Evolutionary conservation across 2,329 filamentous ascomycete genomes (phyloP), one percentile per base, ranked within the genome.

Genomic region (Fusarium hostae): DNA sequence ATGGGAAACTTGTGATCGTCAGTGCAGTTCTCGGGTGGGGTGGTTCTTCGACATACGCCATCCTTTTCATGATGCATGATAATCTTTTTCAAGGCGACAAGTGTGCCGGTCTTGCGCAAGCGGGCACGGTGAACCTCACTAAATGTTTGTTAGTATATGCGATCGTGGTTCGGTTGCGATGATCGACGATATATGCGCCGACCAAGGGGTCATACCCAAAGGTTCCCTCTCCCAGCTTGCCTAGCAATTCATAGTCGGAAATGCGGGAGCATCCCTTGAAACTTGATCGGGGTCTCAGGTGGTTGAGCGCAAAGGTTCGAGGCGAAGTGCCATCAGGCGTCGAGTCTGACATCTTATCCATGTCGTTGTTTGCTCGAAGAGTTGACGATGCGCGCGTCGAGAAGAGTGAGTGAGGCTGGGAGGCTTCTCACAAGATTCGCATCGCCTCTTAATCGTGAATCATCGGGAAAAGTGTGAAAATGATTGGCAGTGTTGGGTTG

Each of bases 31-130:
- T 50, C 57, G 32, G 30, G 44, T 6, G 47, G 61, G 51, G 60
- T 45, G 48, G 55, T 58, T 47, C 34, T 28, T 41, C 43, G 32
- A 83, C 90, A 76, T 82, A 93, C 91, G 54, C 96, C 96, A 82
- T 99, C 96, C 81, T 98, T 98, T 84, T 99, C 96, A 81, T 98
- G 97, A 81, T 98, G 96, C 93, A 98, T 98, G 73, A 99, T 90
- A 74, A 99, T 99, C 87, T 98, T 98, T 85, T 99, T 99, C 78
- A 99, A 82, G 7, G 96, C 96, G 67, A 97, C 92, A 48, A 95
- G 82, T 28, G 89, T 87, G 59, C 93, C 92, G 3, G 90, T 93
- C 77, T 88, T 92, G 77, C 89, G 91, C 32, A 92, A 94, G 68
- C 89, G 89, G 68, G 94, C 96, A 78, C 95, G 96, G 81, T 97